These are phyloP conservation scores for Jaltomata sinuosa DNA, from an alignment of 257 asterid genomes.

Conservation along the genomic window DNA sequence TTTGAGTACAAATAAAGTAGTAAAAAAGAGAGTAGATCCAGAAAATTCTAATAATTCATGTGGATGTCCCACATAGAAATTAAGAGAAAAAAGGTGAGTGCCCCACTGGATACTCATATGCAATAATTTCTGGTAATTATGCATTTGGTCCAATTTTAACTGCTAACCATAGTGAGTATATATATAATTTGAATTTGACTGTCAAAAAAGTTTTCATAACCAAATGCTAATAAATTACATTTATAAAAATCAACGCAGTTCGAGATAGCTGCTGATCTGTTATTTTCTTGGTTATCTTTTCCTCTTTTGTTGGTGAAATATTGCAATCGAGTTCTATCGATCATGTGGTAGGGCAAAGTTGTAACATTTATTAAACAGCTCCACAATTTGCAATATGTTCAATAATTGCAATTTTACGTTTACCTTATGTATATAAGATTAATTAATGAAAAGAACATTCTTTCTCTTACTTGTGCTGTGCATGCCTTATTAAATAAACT, in stretches of 20 bases:
- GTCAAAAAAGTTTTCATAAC: background rate
- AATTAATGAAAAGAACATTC: background rate
- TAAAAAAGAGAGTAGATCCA: background rate
- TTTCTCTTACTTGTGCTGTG: background rate
- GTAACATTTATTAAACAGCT: background rate
- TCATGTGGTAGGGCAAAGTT: slow-evolving; percentile 3
- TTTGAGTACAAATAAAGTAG: background rate
- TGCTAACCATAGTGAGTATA: background rate
- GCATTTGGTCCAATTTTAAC: background rate
- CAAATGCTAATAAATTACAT: background rate
- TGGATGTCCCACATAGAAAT: background rate
- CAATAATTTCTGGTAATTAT: slow-evolving; percentile 1
- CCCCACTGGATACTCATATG: background rate
- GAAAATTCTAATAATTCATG: background rate
- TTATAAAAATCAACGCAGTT: background rate
- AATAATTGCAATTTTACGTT: background rate
- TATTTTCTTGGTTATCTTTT: background rate
- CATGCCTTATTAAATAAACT: background rate
- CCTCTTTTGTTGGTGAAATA: background rate
- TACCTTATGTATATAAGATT: background rate
- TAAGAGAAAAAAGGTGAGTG: background rate
- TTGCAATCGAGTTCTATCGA: background rate
- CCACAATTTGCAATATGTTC: background rate
- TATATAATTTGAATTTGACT: background rate
- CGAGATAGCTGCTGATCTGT: background rate